A percentile compares a stretch with the other conserved stretches of the same genome.
Evolutionary conservation across 2,329 filamentous ascomycete species (phyloP).

Genomic region (Acephala macrosclerotiorum): DNA sequence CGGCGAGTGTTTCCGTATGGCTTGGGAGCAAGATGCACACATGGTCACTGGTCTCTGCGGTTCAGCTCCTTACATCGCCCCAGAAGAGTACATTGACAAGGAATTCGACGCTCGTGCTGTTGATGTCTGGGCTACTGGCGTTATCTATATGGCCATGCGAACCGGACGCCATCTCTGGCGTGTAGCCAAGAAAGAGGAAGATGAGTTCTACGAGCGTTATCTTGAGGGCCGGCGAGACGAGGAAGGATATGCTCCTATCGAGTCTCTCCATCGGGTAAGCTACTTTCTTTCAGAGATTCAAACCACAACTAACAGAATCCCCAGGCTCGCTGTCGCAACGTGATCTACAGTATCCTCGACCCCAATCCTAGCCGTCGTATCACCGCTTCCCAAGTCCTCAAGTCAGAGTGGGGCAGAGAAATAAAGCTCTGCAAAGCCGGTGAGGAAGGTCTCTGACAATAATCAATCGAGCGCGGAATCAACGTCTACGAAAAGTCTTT

Average conservation of each 20-base stretch:
- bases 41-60: slow-evolving; percentile 98
- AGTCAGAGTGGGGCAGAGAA: slow-evolving; percentile 98
- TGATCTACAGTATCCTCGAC: slow-evolving; percentile 98
- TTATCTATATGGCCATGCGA: slow-evolving; percentile 99
- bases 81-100: slow-evolving; percentile 93
- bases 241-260: slow-evolving; percentile 94
- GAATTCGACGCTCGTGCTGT: slow-evolving; percentile 98
- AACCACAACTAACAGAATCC: slow-evolving; percentile 27
- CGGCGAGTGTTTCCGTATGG: slow-evolving; percentile 99
- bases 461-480: slow-evolving; percentile 27
- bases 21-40: slow-evolving; percentile 97
- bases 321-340: slow-evolving; percentile 94
- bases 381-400: slow-evolving; percentile 94
- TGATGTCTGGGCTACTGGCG: slow-evolving; percentile 96
- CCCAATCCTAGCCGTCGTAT: slow-evolving; percentile 92
- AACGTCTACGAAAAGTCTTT: slow-evolving; percentile 2
- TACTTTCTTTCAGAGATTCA: slow-evolving; percentile 12
- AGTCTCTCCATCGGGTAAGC: slow-evolving; percentile 91
- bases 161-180: slow-evolving; percentile 96
- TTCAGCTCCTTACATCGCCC: slow-evolving; percentile 95
- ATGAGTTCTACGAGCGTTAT: slow-evolving; percentile 96
- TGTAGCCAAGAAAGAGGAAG: slow-evolving; percentile 94
- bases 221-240: slow-evolving; percentile 92
- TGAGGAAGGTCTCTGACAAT: slow-evolving; percentile 84
- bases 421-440: slow-evolving; percentile 97